Base-by-base conservation (phyloP, 2,329 filamentous ascomycete species). In the Fonsecaea pugnacius region DNA sequence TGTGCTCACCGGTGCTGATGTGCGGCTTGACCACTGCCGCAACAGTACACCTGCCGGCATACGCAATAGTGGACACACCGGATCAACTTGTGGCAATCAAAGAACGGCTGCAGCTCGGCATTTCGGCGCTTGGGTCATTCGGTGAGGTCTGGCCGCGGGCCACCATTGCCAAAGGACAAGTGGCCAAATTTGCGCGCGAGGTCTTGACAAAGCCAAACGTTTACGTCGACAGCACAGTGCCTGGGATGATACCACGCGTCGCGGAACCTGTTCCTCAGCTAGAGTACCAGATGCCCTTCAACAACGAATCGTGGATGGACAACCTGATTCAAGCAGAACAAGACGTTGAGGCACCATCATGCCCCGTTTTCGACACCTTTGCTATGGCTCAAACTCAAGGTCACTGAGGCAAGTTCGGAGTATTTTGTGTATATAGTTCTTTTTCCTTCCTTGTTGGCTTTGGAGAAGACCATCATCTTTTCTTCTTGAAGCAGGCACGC, bases 1-100 rank as follows among this genome's bases (percentile, higher is more conserved):
- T 86, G 35, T 91, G 96, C 77, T 92, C 87, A 0, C 91, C 92
- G 63, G 93, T 94, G 77, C 92, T 95, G 78, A 91, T 89, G 36
- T 95, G 91, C 73, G 88, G 90, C 43, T 81, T 95, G 56, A 91
- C 91, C 1, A 80, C 94, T 59, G 90, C 89, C 18, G 91, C 91
- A 6, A 90, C 93, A 70, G 89, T 94, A 3, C 91, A 95, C 72
- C 82, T 96, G 27, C 91, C 89, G 61, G 91, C 90, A 67, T 96
- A 91, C 86, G 87, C 85, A 5, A 80, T 82, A 71, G 80, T 78
- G 55, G 73, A 88, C 81, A 59, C 56, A 1, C 64, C 61, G 10
- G 64, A 70, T 7, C 70, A 67, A 36, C 63, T 70, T 14, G 67
- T 69, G 21, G 69, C 69, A 0, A 66, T 75, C 12, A 74, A 73